Percentiles rank a stretch among this genome's conserved stretches.
Evolutionary conservation across 1,284 basidiomycete species (phyloP).

Genomic region (Coniferiporia weirii): DNA sequence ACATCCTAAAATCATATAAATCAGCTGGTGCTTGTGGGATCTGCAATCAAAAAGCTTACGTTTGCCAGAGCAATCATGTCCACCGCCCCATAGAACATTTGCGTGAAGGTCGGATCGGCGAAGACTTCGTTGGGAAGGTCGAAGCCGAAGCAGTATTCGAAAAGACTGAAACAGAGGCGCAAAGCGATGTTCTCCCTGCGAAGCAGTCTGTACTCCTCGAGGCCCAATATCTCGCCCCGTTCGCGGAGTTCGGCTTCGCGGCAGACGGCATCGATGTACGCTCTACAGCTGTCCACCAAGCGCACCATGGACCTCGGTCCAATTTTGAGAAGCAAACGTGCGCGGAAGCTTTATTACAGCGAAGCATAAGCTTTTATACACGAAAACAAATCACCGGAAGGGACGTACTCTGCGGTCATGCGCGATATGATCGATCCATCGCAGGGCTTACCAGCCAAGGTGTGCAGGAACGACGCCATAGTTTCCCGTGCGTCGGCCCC

Average conservation of each 20-base stretch:
- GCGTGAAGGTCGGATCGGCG: constrained; percentile 47
- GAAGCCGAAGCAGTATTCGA: constrained; percentile 54
- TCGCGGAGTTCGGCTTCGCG: constrained; percentile 59
- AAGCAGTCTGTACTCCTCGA: constrained; percentile 47
- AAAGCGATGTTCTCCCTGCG: constrained; percentile 65
- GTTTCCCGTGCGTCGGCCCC: constrained; percentile 50
- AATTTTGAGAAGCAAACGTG: constrained; percentile 9
- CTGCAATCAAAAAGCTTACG: constrained; percentile 33
- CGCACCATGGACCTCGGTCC: constrained; percentile 26
- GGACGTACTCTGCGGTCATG: constrained; percentile 12
- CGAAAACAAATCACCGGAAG: background rate
- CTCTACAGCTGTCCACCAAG: constrained; percentile 49
- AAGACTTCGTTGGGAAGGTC: constrained; percentile 60
- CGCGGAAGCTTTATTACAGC: constrained; percentile 9
- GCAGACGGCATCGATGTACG: constrained; percentile 52
- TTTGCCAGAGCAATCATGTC: constrained; percentile 69
- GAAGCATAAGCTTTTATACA: background rate
- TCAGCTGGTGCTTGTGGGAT: background rate
- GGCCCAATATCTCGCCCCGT: constrained; percentile 44
- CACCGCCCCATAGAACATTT: constrained; percentile 53
- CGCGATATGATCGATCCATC: constrained; percentile 43
- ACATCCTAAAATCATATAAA: constrained; percentile 43
- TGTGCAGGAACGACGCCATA: constrained; percentile 47
- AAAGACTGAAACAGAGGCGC: constrained; percentile 56
- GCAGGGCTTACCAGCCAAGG: constrained; percentile 46